Conservation (phyloP, 2,329 filamentous ascomycete genomes). For the Calonectria pauciramosa region DNA sequence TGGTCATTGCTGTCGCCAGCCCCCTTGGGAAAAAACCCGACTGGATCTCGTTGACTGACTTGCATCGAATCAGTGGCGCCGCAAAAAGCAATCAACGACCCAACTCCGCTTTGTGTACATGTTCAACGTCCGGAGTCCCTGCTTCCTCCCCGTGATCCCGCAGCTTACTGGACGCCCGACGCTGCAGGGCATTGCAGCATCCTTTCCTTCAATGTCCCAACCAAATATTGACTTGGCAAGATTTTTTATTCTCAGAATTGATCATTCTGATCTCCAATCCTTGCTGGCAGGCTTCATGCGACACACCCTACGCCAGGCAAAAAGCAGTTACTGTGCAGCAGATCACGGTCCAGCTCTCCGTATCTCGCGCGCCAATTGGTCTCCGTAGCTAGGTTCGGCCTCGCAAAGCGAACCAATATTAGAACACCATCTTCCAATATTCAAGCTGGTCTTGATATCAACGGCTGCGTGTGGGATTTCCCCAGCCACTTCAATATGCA, state of each 20-base stretch:
- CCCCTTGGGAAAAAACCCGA: constrained; percentile 17
- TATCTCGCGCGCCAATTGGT: constrained; percentile 1
- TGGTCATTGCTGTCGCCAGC: constrained; percentile 7
- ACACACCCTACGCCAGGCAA: not conserved
- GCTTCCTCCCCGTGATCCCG: constrained; percentile 24
- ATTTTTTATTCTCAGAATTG: constrained; percentile 1
- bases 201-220: constrained; percentile 1
- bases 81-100: constrained; percentile 41
- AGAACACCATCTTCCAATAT: not conserved
- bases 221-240: constrained; percentile 12
- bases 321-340: not conserved
- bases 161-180: constrained; percentile 8
- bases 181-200: not conserved
- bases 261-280: constrained; percentile 4
- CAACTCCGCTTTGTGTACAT: constrained; percentile 28
- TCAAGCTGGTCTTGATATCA: not conserved
- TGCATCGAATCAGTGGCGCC: constrained; percentile 43
- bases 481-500: constrained; percentile 1
- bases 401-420: not conserved
- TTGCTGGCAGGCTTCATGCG: not conserved
- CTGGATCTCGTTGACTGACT: constrained; percentile 33
- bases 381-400: not conserved
- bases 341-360: not conserved
- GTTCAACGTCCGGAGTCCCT: constrained; percentile 21
- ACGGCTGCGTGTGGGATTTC: not conserved